These are phyloP conservation scores for Talaromyces sp. DNA, from an alignment of 2,329 filamentous ascomycete species.

Conservation along the genomic window DNA sequence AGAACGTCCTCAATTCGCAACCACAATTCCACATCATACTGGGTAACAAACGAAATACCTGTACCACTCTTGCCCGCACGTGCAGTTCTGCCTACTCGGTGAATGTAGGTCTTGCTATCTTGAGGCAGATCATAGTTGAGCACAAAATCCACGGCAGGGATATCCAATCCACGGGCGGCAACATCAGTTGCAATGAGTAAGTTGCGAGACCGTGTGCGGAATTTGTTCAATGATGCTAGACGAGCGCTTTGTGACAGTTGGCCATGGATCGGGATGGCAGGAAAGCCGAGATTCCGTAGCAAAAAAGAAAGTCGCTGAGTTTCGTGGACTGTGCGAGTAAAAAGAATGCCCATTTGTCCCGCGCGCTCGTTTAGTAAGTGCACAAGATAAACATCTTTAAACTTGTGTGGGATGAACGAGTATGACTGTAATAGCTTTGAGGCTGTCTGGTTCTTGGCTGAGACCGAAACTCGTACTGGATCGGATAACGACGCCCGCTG, in stretches of 20 bases:
- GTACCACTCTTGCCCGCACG: constrained; percentile 79
- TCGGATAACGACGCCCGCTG: constrained; percentile 84
- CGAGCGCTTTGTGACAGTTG: constrained; percentile 87
- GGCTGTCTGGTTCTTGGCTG: constrained; percentile 86
- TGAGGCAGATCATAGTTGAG: constrained; percentile 80
- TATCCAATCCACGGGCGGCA: constrained; percentile 84
- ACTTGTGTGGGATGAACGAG: constrained; percentile 75
- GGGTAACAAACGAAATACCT: constrained; percentile 75
- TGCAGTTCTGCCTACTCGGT: constrained; percentile 82
- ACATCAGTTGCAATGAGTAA: constrained; percentile 84
- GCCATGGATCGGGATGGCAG: constrained; percentile 86
- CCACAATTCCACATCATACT: constrained; percentile 81
- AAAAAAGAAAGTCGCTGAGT: constrained; percentile 80
- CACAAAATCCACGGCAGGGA: constrained; percentile 80
- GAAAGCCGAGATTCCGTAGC: constrained; percentile 79
- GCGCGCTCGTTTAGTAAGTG: constrained; percentile 79
- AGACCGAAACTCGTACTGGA: constrained; percentile 68
- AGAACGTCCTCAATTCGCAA: constrained; percentile 76
- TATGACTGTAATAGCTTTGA: constrained; percentile 82
- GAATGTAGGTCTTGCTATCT: constrained; percentile 86
- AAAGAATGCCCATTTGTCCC: constrained; percentile 81
- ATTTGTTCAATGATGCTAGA: constrained; percentile 84
- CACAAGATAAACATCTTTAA: constrained; percentile 87
- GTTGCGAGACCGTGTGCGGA: constrained; percentile 71
- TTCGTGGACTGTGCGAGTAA: constrained; percentile 87